Base-by-base conservation (phyloP, 768 basidiomycete genomes). In the Pisolithus sp. region DNA sequence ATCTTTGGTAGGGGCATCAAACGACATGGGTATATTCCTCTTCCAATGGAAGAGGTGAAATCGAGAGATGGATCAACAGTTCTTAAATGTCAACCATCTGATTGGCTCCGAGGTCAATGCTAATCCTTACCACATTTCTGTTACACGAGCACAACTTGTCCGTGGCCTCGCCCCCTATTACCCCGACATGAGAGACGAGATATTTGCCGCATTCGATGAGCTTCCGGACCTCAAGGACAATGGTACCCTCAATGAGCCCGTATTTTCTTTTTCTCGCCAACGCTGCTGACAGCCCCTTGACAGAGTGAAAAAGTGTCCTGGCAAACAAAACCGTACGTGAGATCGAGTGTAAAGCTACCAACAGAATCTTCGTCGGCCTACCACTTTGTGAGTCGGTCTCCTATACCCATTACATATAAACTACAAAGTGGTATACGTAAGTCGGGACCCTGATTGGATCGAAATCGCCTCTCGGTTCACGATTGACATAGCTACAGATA, bases 321-420 rank as follows among this genome's bases (percentile, higher is more conserved):
- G 65, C 58, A 2, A 26, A 67, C 7, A 56, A 64, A 1, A 58
- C 51, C 0, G 56, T 70, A 7, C 67, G 59, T 52, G 53, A 66
- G 34, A 59, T 80, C 10, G 59, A 80, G 5, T 66, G 68, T 31
- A 69, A 75, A 36, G 60, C 67, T 3, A 74, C 63, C 46, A 78
- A 76, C 53, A 71, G 80, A 15, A 43, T 72, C 0, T 76, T 81
- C 49, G 73, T 81, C 5, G 81, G 79, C 0, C 61, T 71, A 26
- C 76, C 77, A 1, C 46, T 76, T 1, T 79, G 79, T 77, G 26
- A 10, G 7, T 26, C 15, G 8, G 4, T 23, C 18, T 23, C 45
- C 7, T 39, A 38, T 4, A 10, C 40, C 46, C 2, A 24, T 21
- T n/a, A 34, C 15, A 36, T 45, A 20, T 26, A 50, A 4, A 30